Percentiles rank a stretch among this genome's conserved stretches.
phyloP scores from a whole-genome alignment of 2,329 filamentous ascomycete genomes.

The Xylaria sp. region DNA sequence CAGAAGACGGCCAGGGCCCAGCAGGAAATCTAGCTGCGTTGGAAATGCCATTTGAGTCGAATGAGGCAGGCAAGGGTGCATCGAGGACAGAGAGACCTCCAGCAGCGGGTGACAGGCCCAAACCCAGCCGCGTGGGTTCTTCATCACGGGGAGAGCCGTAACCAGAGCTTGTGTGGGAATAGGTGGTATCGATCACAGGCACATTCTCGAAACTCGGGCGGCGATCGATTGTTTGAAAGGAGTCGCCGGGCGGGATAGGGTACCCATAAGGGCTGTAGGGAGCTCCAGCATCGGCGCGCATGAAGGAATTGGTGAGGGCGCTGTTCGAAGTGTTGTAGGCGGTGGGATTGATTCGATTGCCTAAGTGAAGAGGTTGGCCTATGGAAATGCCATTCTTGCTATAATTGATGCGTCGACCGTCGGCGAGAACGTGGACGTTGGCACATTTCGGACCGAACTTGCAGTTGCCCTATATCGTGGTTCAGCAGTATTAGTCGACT shows the following conservation, averaged over 20 bases:
- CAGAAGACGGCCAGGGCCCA: slow-evolving; percentile 89
- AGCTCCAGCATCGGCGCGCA: slow-evolving; percentile 67
- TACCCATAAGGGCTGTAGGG: slow-evolving; percentile 59
- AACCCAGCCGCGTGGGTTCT: slow-evolving; percentile 66
- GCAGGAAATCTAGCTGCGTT: slow-evolving; percentile 82
- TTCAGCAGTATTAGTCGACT: slow-evolving; percentile 42
- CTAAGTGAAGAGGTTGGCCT: slow-evolving; percentile 69
- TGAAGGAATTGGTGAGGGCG: slow-evolving; percentile 78
- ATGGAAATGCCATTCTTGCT: slow-evolving; percentile 75
- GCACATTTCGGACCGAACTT: slow-evolving; percentile 99
- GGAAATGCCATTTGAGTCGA: slow-evolving; percentile 95
- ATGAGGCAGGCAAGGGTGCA: slow-evolving; percentile 91
- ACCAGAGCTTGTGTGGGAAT: slow-evolving; percentile 65
- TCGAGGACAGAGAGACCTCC: slow-evolving; percentile 88
- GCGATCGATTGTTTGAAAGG: slow-evolving; percentile 57
- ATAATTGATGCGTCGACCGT: slow-evolving; percentile 91
- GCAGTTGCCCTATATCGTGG: slow-evolving; percentile 84
- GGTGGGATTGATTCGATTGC: slow-evolving; percentile 72
- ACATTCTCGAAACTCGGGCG: slow-evolving; percentile 67
- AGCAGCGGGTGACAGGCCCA: slow-evolving; percentile 81
- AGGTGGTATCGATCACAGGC: slow-evolving; percentile 69
- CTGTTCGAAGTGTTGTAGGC: slow-evolving; percentile 71
- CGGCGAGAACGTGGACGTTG: slow-evolving; percentile 93
- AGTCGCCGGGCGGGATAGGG: slow-evolving; percentile 56
- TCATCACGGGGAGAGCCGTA: slow-evolving; percentile 89